Percentiles rank a stretch among this genome's conserved stretches.
Conservation (phyloP, 2,329 filamentous ascomycete species). For the Aureobasidium sp. region DNA sequence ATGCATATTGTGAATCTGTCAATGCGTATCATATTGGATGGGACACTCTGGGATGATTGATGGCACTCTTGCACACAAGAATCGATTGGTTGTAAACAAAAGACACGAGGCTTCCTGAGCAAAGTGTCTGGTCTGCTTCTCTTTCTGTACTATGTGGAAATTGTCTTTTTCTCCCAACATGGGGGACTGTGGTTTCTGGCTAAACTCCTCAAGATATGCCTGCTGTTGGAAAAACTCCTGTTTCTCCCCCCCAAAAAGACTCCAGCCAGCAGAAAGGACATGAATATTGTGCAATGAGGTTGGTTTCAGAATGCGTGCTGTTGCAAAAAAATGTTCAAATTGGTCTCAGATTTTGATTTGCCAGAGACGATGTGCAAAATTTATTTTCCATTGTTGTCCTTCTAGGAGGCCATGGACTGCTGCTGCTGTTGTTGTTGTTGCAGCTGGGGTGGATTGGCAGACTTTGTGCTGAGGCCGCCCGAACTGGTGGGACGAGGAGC, state of each 20-base stretch:
- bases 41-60: background rate
- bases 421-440: background rate
- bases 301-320: background rate
- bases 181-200: background rate
- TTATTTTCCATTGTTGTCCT: background rate
- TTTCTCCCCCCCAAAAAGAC: background rate
- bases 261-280: background rate
- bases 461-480: constrained; percentile 13
- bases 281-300: background rate
- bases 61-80: background rate
- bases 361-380: background rate
- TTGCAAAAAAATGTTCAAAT: background rate
- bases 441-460: background rate
- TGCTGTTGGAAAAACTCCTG: background rate
- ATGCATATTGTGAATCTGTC: background rate
- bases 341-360: background rate
- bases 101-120: background rate
- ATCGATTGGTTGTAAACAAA: background rate
- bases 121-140: background rate
- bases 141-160: background rate
- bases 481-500: constrained; percentile 35
- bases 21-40: background rate
- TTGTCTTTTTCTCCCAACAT: background rate
- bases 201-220: background rate
- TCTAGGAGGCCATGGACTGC: background rate